Evolutionary conservation across 2,329 filamentous ascomycete species (phyloP).

Genomic region (Colletotrichum sp.): DNA sequence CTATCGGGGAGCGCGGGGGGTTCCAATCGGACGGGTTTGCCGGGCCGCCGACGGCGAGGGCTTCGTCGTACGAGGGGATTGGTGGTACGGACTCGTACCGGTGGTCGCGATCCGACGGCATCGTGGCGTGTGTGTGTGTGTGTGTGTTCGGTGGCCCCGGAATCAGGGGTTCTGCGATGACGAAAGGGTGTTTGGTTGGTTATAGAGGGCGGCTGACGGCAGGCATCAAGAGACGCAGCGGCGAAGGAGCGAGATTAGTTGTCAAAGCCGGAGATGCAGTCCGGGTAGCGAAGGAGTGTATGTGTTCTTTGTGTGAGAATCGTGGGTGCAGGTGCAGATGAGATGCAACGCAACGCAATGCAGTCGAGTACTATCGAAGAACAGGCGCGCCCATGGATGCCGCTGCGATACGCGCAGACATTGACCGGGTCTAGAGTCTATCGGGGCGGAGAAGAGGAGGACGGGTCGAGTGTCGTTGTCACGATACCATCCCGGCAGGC

Average conservation of each 20-base stretch:
- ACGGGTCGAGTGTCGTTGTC: neutral
- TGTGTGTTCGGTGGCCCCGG: neutral
- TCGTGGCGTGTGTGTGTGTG: neutral
- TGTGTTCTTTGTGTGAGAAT: neutral
- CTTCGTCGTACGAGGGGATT: slow-evolving; percentile 43
- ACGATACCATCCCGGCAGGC: neutral
- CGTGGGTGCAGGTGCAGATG: neutral
- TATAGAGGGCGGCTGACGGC: neutral
- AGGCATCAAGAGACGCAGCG: neutral
- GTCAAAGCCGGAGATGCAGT: neutral
- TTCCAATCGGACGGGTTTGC: slow-evolving; percentile 34
- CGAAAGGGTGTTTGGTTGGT: neutral
- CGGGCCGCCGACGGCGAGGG: slow-evolving; percentile 40
- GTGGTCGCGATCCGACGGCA: slow-evolving; percentile 21
- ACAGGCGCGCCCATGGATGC: slow-evolving; percentile 16
- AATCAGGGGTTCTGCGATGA: neutral
- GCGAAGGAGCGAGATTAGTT: neutral
- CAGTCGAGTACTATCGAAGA: slow-evolving; percentile 16
- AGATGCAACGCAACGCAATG: neutral
- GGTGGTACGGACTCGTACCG: slow-evolving; percentile 47
- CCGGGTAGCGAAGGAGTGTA: neutral
- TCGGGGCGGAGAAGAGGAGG: neutral
- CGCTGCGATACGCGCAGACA: slow-evolving; percentile 7
- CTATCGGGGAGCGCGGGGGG: slow-evolving; percentile 35
- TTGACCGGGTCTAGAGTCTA: neutral